Conservation (phyloP, 2,329 filamentous ascomycete genomes). For the Fusarium sp. region DNA sequence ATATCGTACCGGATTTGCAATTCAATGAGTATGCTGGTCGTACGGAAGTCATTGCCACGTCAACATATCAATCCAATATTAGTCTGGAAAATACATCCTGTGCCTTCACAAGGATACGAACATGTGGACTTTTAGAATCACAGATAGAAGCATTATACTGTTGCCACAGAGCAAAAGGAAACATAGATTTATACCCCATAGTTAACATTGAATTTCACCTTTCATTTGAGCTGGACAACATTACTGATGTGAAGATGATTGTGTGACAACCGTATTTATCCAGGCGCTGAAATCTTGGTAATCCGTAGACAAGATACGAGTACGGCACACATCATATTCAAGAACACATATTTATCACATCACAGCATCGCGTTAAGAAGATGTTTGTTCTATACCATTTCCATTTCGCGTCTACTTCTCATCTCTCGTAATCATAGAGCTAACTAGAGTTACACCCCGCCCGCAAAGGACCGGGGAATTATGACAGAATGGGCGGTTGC, state of each 20-base stretch:
- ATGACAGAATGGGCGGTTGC: slow-evolving; percentile 51
- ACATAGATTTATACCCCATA: slow-evolving; percentile 39
- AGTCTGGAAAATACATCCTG: not conserved
- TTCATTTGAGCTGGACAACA: not conserved
- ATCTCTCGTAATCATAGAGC: slow-evolving; percentile 58
- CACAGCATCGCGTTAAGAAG: not conserved
- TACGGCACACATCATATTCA: not conserved
- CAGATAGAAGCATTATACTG: not conserved
- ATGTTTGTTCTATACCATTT: slow-evolving; percentile 49
- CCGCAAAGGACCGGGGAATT: slow-evolving; percentile 51
- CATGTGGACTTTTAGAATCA: not conserved
- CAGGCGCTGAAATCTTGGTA: not conserved
- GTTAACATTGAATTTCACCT: slow-evolving; percentile 14
- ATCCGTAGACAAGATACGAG: not conserved
- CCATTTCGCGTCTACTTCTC: slow-evolving; percentile 57
- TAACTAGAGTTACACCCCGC: slow-evolving; percentile 58
- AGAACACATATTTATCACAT: too few species aligned
- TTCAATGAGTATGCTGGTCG: slow-evolving; percentile 14
- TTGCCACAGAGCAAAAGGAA: slow-evolving; percentile 5
- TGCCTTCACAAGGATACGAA: not conserved
- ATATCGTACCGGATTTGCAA: not conserved
- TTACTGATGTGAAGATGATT: not conserved
- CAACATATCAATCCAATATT: not conserved
- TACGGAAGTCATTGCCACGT: not conserved
- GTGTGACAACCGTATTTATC: not conserved